Base-by-base conservation (phyloP, 2,329 filamentous ascomycete species). In the Microcera coccophila region DNA sequence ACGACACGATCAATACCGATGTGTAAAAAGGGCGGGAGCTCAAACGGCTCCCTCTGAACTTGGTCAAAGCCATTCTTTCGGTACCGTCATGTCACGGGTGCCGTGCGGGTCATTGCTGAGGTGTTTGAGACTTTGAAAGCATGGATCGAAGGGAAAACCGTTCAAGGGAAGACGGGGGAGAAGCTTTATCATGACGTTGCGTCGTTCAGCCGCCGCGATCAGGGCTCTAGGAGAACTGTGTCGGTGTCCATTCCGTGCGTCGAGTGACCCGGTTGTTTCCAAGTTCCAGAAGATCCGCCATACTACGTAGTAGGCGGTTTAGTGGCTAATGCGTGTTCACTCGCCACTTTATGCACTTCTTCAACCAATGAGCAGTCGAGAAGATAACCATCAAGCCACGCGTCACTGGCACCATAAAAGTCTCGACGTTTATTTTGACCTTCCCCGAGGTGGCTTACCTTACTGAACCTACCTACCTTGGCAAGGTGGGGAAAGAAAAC, bases 21-120 rank as follows among this genome's bases (percentile, higher is more conserved):
- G 67, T 60, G 49, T 73, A 73, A 44, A 79, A 75, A 5, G 75
- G 76, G 44, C 75, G 69, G 37, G 67, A 63, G 59, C 66, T 68
- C 57, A 70, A 60, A 41, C 64, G 64, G 46, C 60, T 54, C 47
- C 66, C 65, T 52, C 63, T 61, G 37, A 50, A 38, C 33, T 19
- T 46, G 43, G 31, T 50, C 35, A 36, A 45, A 32, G 39, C 42
- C 52, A 54, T 54, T 29, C 10, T 55, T 39, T 26, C 29, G 37
- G 19, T 41, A 42, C 31, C 47, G 48, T 52, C 53, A 57, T 58
- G 46, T 58, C 52, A 57, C 51, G 41, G 47, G 22, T 12, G 22
- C 22, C 12, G 22, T 7, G 12, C 7, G 7, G 22, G 12, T 26
- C 22, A 26, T 26, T n/a, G 22, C 22, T 26, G 12, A 26, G 22